Conservation (phyloP, 148 eudicot genomes). For the Arbutus unedo region DNA sequence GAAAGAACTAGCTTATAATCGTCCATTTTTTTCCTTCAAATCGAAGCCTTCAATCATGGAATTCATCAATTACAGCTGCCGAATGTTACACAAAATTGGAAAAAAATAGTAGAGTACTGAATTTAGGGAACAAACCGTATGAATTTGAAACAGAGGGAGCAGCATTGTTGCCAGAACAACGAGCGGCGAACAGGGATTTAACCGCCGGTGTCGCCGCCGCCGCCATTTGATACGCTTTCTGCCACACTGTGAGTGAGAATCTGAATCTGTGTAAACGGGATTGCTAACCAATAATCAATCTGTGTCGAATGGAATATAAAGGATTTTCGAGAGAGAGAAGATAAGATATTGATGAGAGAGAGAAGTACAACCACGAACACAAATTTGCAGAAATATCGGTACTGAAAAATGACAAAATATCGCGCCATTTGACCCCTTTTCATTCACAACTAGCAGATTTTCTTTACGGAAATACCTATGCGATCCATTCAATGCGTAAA, state of each 20-base stretch:
- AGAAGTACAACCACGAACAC: not conserved
- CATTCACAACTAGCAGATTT: too few relatives aligned
- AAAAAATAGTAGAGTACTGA: too few relatives aligned
- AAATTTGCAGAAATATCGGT: not conserved
- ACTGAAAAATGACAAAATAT: not conserved
- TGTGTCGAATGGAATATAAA: not conserved
- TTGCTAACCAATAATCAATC: not conserved
- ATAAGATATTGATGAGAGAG: not conserved
- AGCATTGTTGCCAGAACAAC: constrained; percentile 20
- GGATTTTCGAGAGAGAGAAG: not conserved
- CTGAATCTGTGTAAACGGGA: not conserved
- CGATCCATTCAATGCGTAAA: too few relatives aligned
- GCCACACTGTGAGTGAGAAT: not conserved
- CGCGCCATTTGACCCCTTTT: not conserved
- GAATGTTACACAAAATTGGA: not conserved
- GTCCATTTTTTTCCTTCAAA: not conserved
- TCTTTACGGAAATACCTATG: too few relatives aligned
- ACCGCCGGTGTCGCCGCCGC: constrained; percentile 7
- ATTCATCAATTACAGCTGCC: not conserved
- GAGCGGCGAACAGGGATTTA: constrained; percentile 26
- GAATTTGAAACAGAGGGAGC: constrained; percentile 11
- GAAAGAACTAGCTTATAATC: not conserved
- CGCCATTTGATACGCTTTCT: constrained; percentile 8
- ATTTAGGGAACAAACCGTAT: constrained; percentile 17
- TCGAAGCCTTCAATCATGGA: not conserved